Evolutionary conservation across 1,139 yeast genomes (phyloP).

Genomic region (Hyphopichia buzzinii): DNA sequence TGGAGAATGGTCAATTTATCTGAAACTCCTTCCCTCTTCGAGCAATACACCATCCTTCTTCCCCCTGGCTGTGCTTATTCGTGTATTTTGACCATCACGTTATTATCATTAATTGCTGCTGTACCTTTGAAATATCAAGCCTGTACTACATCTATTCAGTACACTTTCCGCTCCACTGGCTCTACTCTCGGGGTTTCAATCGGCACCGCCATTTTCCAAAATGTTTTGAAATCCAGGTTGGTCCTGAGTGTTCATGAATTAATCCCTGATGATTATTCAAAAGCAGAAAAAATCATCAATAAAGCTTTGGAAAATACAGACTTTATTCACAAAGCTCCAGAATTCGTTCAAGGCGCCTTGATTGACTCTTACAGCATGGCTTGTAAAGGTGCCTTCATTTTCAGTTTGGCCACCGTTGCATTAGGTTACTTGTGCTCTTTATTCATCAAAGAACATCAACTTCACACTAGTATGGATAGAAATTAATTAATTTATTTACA

Average conservation of each 20-base stretch:
- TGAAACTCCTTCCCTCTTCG: slow-evolving; percentile 38
- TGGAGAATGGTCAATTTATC: slow-evolving; percentile 35
- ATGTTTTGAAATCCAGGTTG: slow-evolving; percentile 21
- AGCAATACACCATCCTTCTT: slow-evolving; percentile 32
- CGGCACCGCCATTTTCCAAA: slow-evolving; percentile 64
- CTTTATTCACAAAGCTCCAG: slow-evolving; percentile 52
- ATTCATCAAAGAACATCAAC: slow-evolving; percentile 44
- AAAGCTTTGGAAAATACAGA: slow-evolving; percentile 57
- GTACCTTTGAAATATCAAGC: slow-evolving; percentile 65
- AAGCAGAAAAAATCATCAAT: slow-evolving; percentile 43
- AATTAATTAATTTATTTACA: slow-evolving; percentile 16
- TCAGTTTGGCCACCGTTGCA: slow-evolving; percentile 38
- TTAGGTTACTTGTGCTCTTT: slow-evolving; percentile 37
- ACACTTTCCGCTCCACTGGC: slow-evolving; percentile 73
- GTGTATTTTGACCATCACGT: slow-evolving; percentile 61
- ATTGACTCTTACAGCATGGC: slow-evolving; percentile 49
- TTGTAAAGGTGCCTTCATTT: slow-evolving; percentile 51
- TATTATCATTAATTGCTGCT: slow-evolving; percentile 65
- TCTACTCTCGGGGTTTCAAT: slow-evolving; percentile 70
- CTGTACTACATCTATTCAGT: slow-evolving; percentile 71
- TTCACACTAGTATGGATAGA: slow-evolving; percentile 38
- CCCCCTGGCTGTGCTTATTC: slow-evolving; percentile 61
- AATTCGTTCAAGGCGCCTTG: slow-evolving; percentile 43
- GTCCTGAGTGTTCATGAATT: slow-evolving; percentile 18
- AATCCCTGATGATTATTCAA: slow-evolving; percentile 25